A percentile compares a stretch with the other conserved stretches of the same genome.
These are phyloP conservation scores for Porcisia deanei DNA, from an alignment of 208 protist species.

Conservation along the genomic window DNA sequence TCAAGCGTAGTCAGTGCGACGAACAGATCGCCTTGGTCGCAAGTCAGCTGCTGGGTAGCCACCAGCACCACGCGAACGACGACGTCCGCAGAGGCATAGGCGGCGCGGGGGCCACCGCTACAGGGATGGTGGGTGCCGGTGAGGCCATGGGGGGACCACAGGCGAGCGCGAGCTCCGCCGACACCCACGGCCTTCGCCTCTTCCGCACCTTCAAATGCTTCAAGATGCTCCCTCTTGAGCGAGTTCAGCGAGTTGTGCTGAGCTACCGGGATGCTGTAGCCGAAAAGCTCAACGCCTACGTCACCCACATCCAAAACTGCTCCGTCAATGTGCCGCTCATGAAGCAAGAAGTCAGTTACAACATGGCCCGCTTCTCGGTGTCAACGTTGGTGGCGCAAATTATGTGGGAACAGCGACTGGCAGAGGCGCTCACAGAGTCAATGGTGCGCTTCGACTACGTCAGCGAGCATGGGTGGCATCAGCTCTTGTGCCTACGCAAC, in stretches of 20 bases:
- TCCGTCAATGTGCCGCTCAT: constrained; percentile 66
- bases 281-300: constrained; percentile 61
- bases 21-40: constrained; percentile 70
- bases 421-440: constrained; percentile 52
- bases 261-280: constrained; percentile 67
- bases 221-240: constrained; percentile 63
- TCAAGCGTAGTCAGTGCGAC: constrained; percentile 49
- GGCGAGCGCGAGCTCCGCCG: constrained; percentile 9
- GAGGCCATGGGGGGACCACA: background rate
- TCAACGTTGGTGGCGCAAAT: constrained; percentile 63
- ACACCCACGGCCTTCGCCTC: constrained; percentile 40
- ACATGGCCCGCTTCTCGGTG: constrained; percentile 53
- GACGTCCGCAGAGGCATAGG: constrained; percentile 3
- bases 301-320: constrained; percentile 63
- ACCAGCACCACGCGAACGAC: constrained; percentile 41
- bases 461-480: constrained; percentile 84
- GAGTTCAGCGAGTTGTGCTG: constrained; percentile 64
- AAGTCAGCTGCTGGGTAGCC: constrained; percentile 60
- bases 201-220: constrained; percentile 76
- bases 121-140: background rate
- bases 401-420: constrained; percentile 71
- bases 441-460: constrained; percentile 72
- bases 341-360: constrained; percentile 49
- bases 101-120: background rate
- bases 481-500: constrained; percentile 83